Evolutionary conservation across 306 rosid genomes (phyloP), one percentile per base, ranked within the genome.

Genomic region (Quercus dentata): DNA sequence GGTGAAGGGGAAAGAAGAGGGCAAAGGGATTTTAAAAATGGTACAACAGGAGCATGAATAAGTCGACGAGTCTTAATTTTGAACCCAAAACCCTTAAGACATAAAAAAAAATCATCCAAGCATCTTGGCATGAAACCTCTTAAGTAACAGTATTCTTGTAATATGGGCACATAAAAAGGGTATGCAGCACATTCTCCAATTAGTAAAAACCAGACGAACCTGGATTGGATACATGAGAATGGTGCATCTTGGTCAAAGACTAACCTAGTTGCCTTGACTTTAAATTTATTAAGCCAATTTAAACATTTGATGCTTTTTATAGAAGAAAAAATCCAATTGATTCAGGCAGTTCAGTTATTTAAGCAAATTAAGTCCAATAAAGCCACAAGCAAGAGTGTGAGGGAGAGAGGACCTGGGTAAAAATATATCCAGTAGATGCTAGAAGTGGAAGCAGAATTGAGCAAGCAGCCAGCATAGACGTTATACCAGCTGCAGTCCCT

Each of bases 401-500:
- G 80, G 63, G 28, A 20, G 78, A 80, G 44, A 79, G 30, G 30
- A 93, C 99, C 99, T 93, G 94, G 70, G 97, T 90, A 82, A 89
- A 74, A 76, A 92, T 86, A 85, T 95, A 89, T 83, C 99, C 97
- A 2, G 98, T 89, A 41, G 99, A 89, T 74, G 99, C 93, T 76
- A 93, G 72, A 78, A 95, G 86, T 25, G 97, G 99, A 86, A 95
- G 93, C 76, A 95, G 92, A 80, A 91, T 84, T 14, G 92, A 90
- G 86, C 98, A 95, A 78, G 99, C 91, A 55, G 90, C 99, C 49
- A 95, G 76, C 73, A 92, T 97, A 78, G 98, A 95, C 57, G 98
- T 90, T 84, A 95, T 95, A 75, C 99, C 99, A 82, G 99, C 99
- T 19, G 98, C 97, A 49, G 99, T 95, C 33, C 98, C 99, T 93